phyloP scores from a whole-genome alignment of 2,329 filamentous ascomycete species.

The Chrysoporthe cubensis region DNA sequence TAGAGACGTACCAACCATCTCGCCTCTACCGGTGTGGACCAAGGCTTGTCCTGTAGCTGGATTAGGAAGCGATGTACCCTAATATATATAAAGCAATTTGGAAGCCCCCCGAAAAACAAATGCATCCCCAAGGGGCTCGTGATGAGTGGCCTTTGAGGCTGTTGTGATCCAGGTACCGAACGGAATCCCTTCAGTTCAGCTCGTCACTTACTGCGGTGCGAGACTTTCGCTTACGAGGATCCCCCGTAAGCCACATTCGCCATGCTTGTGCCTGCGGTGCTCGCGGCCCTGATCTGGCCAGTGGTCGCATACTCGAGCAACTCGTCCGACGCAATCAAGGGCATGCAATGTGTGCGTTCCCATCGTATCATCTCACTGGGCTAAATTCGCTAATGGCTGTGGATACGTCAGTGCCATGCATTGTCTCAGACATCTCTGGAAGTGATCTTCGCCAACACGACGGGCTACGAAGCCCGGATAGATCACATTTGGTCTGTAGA shows the following conservation, averaged over 20 bases:
- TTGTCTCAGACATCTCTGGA: conserved; percentile 5
- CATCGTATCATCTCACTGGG: background rate
- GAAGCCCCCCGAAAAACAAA: background rate
- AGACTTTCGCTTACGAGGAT: background rate
- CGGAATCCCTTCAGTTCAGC: background rate
- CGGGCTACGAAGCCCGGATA: background rate
- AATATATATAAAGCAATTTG: background rate
- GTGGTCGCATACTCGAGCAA: background rate
- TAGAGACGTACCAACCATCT: background rate
- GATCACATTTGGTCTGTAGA: conserved; percentile 9
- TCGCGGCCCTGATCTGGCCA: background rate
- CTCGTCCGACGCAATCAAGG: conserved; percentile 3
- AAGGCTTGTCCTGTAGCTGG: background rate
- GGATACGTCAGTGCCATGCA: background rate
- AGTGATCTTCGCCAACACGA: background rate
- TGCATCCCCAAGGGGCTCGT: background rate
- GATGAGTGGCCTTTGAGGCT: background rate
- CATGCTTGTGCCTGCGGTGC: background rate
- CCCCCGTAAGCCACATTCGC: background rate
- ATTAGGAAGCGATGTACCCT: background rate
- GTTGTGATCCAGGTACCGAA: background rate
- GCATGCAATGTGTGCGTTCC: background rate
- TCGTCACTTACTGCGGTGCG: background rate
- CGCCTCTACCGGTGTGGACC: background rate
- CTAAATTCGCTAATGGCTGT: background rate